Evolutionary conservation across 768 basidiomycete species (phyloP).

Genomic region (Suillus spraguei): DNA sequence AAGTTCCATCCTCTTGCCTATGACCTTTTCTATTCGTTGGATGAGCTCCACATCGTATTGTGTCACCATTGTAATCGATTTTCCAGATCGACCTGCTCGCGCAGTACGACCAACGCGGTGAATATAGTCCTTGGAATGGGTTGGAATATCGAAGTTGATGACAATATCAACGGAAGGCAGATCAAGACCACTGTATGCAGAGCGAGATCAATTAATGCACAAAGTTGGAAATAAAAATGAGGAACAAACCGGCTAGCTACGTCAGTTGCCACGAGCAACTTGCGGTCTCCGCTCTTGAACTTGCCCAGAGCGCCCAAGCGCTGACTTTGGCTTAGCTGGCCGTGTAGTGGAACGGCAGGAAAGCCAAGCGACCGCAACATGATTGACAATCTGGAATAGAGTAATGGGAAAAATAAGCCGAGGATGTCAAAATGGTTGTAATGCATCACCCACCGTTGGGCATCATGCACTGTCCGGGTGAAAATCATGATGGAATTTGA

Average conservation of each 20-base stretch:
- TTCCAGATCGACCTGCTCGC: slow-evolving; percentile 95
- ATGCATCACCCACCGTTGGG: slow-evolving; percentile 60
- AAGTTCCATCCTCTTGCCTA: slow-evolving; percentile 88
- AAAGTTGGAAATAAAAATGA: neutral
- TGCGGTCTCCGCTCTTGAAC: slow-evolving; percentile 93
- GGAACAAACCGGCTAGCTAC: slow-evolving; percentile 82
- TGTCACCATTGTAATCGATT: slow-evolving; percentile 95
- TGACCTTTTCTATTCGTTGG: slow-evolving; percentile 91
- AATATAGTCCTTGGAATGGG: slow-evolving; percentile 98
- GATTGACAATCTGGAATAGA: slow-evolving; percentile 67
- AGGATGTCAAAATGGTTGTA: neutral
- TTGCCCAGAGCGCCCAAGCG: slow-evolving; percentile 91
- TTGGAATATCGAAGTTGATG: slow-evolving; percentile 97
- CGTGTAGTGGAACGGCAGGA: slow-evolving; percentile 94
- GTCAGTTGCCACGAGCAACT: slow-evolving; percentile 93
- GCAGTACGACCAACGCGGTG: slow-evolving; percentile 98
- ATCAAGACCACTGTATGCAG: slow-evolving; percentile 73
- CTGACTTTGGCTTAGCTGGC: slow-evolving; percentile 91
- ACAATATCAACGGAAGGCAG: slow-evolving; percentile 96
- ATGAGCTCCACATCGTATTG: slow-evolving; percentile 98
- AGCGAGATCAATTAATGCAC: neutral
- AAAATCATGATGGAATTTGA: slow-evolving; percentile 96
- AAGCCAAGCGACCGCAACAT: slow-evolving; percentile 90
- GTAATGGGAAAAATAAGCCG: slow-evolving; percentile 3
- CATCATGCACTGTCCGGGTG: slow-evolving; percentile 93